phyloP scores from a whole-genome alignment of 2,329 filamentous ascomycete species.

The Diaporthe velutina region DNA sequence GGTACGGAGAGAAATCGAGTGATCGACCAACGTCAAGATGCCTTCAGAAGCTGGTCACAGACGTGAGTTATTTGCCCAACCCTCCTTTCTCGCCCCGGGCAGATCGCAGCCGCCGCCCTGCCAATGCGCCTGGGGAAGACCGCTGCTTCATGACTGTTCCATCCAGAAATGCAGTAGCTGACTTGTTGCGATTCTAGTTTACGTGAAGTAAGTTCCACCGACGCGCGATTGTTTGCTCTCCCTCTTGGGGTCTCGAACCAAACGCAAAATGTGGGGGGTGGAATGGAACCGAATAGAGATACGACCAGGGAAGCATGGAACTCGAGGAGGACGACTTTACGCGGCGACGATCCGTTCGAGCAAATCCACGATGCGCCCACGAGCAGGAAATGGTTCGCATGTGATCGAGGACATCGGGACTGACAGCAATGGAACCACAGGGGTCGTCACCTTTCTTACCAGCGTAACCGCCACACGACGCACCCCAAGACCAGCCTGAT shows the following conservation, averaged over 20 bases:
- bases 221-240: constrained; percentile 29
- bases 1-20: constrained; percentile 41
- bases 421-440: constrained; percentile 59
- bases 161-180: constrained; percentile 50
- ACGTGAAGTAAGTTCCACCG: constrained; percentile 82
- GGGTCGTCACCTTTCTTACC: constrained; percentile 98
- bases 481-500: constrained; percentile 93
- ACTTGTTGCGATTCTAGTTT: constrained; percentile 70
- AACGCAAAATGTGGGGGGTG: constrained; percentile 32
- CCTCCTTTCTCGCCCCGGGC: neutral
- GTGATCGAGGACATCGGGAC: constrained; percentile 43
- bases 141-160: constrained; percentile 23
- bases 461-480: constrained; percentile 92
- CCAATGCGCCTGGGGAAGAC: constrained; percentile 42
- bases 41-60: constrained; percentile 89
- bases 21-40: constrained; percentile 73
- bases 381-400: constrained; percentile 33
- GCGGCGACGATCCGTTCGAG: constrained; percentile 33
- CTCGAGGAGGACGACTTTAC: neutral
- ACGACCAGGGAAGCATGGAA: constrained; percentile 6
- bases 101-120: constrained; percentile 42
- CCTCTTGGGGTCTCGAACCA: constrained; percentile 5
- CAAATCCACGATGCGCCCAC: constrained; percentile 43
- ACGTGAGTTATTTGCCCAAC: constrained; percentile 74
- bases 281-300: constrained; percentile 13